Evolutionary conservation across 1,284 basidiomycete species (phyloP), one percentile per base, ranked within the genome.

Genomic region (Tetrapyrgos nigripes): DNA sequence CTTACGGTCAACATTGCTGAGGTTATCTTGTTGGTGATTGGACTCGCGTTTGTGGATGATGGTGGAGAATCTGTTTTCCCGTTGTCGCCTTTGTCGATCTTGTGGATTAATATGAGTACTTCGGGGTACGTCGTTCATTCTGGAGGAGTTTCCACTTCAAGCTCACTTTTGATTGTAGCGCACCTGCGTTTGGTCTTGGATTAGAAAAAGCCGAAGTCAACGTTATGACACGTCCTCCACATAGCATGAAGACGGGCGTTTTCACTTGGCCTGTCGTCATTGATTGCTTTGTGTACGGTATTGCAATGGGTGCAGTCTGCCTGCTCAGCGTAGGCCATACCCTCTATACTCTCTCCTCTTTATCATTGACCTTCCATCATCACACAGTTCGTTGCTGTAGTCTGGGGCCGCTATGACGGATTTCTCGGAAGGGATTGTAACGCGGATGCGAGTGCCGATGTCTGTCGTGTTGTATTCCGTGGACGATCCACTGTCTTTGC

Each of bases 1-100:
- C 81, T 56, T 9, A 50, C 31, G n/a, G 55, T 56, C 49, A 89
- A 90, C 64, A 75, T 89, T 23, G 86, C 81, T n/a, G 84, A 90
- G 71, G 85, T 85, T 23, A 67, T 85, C 5, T 75, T 86, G 4
- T 69, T 88, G 27, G 74, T 91, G 57, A 79, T 91, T 59, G 89
- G 89, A 8, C 77, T 92, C n/a, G 84, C 83, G 1, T 91, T 91
- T 77, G 79, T 85, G 65, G 87, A 90, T 66, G 67, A 73, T 3
- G 13, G 31, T 11, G 76, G 78, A 1, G 73, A 79, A 46, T 84
- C 85, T 28, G 86, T 91, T 17, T 91, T 89, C 74, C 89, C 89
- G 1, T 75, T 91, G 13, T 83, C 83, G 9, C 88, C 88, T 17
- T 79, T 91, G 29, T 84, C 82, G 31, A 84, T 89, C 23, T 77